These are phyloP conservation scores for Microbotryomycetes sp. DNA, from an alignment of 1,284 basidiomycete species.

Conservation along the genomic window DNA sequence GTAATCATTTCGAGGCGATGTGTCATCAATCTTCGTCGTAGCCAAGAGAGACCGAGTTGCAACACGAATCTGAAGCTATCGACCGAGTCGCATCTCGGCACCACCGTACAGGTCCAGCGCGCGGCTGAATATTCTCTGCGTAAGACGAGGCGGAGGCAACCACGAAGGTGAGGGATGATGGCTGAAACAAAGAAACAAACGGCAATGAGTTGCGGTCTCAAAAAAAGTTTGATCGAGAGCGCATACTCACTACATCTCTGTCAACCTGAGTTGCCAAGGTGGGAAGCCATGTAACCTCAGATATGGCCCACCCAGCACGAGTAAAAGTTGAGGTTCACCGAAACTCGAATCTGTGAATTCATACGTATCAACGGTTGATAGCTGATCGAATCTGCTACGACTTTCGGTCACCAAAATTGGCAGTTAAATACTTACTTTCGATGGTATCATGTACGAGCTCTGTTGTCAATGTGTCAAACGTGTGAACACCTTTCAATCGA, in stretches of 20 bases:
- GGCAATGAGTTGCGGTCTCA: background rate
- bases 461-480: background rate
- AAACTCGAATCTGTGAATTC: conserved; percentile 16
- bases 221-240: background rate
- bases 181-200: conserved; percentile 8
- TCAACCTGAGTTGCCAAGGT: conserved; percentile 35
- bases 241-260: conserved; percentile 35
- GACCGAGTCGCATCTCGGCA: conserved; percentile 35
- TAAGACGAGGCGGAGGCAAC: conserved; percentile 23
- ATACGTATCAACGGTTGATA: background rate
- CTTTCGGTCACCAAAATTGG: too few relatives aligned
- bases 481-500: background rate
- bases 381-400: too few relatives aligned
- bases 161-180: conserved; percentile 33
- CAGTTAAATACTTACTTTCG: conserved; percentile 21
- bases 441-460: conserved; percentile 8
- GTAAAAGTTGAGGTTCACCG: conserved; percentile 33
- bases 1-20: too few relatives aligned
- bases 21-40: too few relatives aligned
- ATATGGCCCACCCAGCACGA: conserved; percentile 35
- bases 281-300: conserved; percentile 35
- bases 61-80: too few relatives aligned
- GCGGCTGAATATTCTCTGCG: conserved; percentile 22
- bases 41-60: too few relatives aligned
- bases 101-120: conserved; percentile 36